These are phyloP conservation scores for Euphorbia lathyris DNA, from an alignment of 345 rosid species.

Conservation along the genomic window DNA sequence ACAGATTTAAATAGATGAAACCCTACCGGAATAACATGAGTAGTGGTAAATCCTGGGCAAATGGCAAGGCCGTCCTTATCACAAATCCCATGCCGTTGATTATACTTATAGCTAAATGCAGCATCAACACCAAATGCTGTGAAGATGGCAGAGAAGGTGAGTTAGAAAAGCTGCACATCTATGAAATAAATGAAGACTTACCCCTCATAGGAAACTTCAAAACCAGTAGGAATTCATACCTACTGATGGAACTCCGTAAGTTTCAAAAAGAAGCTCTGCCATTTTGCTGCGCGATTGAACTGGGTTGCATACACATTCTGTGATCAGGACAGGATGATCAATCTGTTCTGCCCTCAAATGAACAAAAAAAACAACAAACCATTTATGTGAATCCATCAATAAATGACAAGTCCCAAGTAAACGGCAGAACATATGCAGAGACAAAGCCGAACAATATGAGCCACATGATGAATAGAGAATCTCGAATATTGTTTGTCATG, in stretches of 20 bases:
- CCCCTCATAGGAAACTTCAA: not conserved
- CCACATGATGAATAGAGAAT: not conserved
- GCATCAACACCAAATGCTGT: constrained; percentile 95
- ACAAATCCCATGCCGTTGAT: constrained; percentile 76
- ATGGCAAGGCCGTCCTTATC: constrained; percentile 79
- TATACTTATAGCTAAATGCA: constrained; percentile 90
- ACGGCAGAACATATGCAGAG: not conserved
- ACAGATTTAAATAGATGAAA: constrained; percentile 1
- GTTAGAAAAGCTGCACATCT: constrained; percentile 4
- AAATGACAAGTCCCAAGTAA: constrained; percentile 1
- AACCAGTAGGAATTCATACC: constrained; percentile 41
- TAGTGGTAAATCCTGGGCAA: constrained; percentile 83
- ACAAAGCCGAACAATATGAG: no score
- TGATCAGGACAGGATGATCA: constrained; percentile 88
- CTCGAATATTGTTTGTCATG: not conserved
- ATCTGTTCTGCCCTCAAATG: constrained; percentile 72
- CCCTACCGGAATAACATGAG: constrained; percentile 81
- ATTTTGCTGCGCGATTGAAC: constrained; percentile 92
- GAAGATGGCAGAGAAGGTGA: constrained; percentile 14
- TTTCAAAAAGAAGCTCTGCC: constrained; percentile 95
- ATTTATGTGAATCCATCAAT: constrained; percentile 14
- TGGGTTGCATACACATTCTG: constrained; percentile 92
- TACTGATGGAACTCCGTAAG: constrained; percentile 95
- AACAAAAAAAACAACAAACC: constrained; percentile 33
- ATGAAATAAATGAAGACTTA: not conserved